Percentiles rank a stretch among this genome's conserved stretches.
Conservation (phyloP, 192 early-diverging fungal genomes). For the Umbelopsis ramanniana region DNA sequence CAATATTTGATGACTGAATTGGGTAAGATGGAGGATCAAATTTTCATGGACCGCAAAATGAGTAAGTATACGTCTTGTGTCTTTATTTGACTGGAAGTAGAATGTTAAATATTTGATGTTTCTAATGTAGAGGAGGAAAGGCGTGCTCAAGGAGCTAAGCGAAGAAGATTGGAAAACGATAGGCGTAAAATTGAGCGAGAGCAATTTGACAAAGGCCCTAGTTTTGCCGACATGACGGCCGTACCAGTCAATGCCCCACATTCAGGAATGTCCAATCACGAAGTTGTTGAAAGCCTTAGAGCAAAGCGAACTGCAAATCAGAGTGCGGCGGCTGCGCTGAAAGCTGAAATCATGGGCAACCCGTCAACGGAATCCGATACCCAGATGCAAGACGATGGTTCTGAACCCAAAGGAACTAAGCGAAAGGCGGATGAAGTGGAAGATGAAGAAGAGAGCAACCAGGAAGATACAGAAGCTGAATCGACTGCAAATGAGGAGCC, state of each 20-base stretch:
- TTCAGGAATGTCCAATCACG: constrained; percentile 52
- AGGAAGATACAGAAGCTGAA: constrained; percentile 46
- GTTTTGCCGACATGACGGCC: constrained; percentile 42
- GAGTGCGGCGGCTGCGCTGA: constrained; percentile 68
- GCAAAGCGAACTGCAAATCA: constrained; percentile 50
- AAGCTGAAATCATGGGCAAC: constrained; percentile 56
- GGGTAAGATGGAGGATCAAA: constrained; percentile 81
- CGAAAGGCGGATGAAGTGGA: constrained; percentile 53
- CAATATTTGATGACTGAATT: constrained; percentile 84
- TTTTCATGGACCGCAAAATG: constrained; percentile 71
- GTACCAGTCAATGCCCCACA: constrained; percentile 49
- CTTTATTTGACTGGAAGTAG: background rate
- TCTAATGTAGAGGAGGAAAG: constrained; percentile 35
- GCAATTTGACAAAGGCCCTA: constrained; percentile 24
- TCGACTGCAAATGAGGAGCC: constrained; percentile 44
- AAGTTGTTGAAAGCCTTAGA: constrained; percentile 48
- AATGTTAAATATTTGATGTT: no score
- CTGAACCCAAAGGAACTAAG: constrained; percentile 41
- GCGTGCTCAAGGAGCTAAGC: constrained; percentile 31
- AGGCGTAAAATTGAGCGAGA: constrained; percentile 17
- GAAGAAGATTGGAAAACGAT: constrained; percentile 39
- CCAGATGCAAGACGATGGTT: constrained; percentile 3
- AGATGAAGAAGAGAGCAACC: constrained; percentile 33
- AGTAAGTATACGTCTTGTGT: constrained; percentile 42
- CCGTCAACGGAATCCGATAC: constrained; percentile 29